Base-by-base conservation (phyloP, 495 filamentous ascomycete species). In the Rhypophila decipiens region DNA sequence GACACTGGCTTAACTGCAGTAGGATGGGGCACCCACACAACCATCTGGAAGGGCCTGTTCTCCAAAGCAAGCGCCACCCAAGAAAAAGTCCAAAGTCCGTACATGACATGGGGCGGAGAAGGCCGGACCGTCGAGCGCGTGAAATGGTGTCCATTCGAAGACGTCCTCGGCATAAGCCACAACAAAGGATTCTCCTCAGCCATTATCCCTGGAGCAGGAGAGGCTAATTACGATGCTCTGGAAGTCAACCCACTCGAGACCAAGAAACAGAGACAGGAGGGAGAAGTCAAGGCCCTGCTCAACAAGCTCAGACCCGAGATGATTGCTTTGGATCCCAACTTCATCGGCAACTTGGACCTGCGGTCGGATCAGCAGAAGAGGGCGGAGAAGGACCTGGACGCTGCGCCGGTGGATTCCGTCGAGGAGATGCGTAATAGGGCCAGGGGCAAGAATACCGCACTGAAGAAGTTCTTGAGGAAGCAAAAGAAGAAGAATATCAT, bases 191-290 rank as follows among this genome's bases (percentile, higher is more conserved):
- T 96, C 68, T 84, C 84, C 37, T 90, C 85, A 44, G 75, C 97
- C 42, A 77, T 97, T 58, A 80, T 96, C 18, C 93, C 93, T 22
- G 93, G 93, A 21, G 87, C 93, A 15, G 93, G 93, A 46, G 93
- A 98, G 68, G 85, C 93, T 40, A 97, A 97, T 75, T 96, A 88
- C 66, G 93, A 98, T 66, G 85, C 89, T 2, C 73, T 95, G 11
- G 94, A 97, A 64, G 72, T 82, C 46, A 98, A 98, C 69, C 93
- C 94, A n/a, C 96, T 93, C 76, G 94, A 97, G 67, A 95, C 84
- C 49, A 79, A 77, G 47, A 91, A 94, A 63, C 88, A 96, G 70
- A 78, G 91, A 57, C 90, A 91, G 65, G 93, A 98, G 64, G 78
- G 74, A n/a, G 93, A 98, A 61, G 89, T 98, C 51, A 85, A 83